Conservation (phyloP, 129 eudicot genomes). For the Ambrosia trifida region DNA sequence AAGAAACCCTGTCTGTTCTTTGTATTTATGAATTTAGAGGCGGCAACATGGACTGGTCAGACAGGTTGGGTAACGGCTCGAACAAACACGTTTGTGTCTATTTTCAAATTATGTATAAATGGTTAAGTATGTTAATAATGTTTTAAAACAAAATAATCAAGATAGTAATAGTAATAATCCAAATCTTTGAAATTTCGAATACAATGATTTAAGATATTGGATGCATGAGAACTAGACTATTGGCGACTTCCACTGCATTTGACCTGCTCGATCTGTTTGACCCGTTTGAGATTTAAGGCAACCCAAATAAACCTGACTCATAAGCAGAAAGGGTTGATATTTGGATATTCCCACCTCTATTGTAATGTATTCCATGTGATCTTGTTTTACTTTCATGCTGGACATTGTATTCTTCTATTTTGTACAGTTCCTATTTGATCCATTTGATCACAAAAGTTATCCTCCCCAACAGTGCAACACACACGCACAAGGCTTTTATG, state of each 20-base stretch:
- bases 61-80: background rate
- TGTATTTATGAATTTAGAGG: background rate
- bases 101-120: background rate
- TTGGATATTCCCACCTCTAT: background rate
- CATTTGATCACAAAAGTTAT: slow-evolving; percentile 10
- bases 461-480: background rate
- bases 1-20: slow-evolving; percentile 19
- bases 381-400: slow-evolving; percentile 5
- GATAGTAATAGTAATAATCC: background rate
- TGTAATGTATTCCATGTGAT: background rate
- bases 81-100: too few relatives aligned
- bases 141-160: background rate
- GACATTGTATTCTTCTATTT: slow-evolving; percentile 2
- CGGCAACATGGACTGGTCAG: background rate
- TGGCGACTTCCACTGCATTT: too few relatives aligned
- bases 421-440: background rate
- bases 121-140: background rate
- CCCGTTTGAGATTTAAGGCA: too few relatives aligned
- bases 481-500: background rate
- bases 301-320: too few relatives aligned
- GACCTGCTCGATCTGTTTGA: too few relatives aligned
- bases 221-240: too few relatives aligned
- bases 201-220: too few relatives aligned
- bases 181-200: background rate
- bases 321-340: background rate